phyloP scores from a whole-genome alignment of 164 flowering plant species.

The Piper longum region DNA sequence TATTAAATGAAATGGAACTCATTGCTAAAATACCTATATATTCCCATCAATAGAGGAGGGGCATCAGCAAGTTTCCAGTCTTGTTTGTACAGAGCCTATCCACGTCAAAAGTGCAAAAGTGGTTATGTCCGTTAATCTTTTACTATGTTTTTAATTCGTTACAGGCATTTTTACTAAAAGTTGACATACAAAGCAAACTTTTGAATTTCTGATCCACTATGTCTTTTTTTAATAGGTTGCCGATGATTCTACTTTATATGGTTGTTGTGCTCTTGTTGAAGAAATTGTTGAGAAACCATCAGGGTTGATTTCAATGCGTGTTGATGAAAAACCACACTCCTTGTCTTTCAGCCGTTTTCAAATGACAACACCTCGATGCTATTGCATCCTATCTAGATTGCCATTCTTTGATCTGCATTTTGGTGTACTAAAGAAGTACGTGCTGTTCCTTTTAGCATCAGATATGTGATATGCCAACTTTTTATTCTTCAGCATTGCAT shows the following conservation, averaged over 20 bases:
- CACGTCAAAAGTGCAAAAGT: neutral
- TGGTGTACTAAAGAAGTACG: slow-evolving; percentile 76
- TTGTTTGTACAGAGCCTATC: neutral
- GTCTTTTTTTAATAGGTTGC: slow-evolving; percentile 48
- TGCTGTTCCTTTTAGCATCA: neutral
- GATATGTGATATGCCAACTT: neutral
- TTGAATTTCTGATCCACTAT: neutral
- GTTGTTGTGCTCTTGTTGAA: slow-evolving; percentile 90
- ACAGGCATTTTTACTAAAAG: neutral
- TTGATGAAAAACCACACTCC: slow-evolving; percentile 32
- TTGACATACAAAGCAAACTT: neutral
- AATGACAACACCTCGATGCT: slow-evolving; percentile 86
- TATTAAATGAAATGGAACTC: too few relatives aligned
- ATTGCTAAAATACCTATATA: neutral
- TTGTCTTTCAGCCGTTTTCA: slow-evolving; percentile 49
- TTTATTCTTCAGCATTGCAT: too few relatives aligned
- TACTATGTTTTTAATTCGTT: neutral
- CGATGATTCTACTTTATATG: slow-evolving; percentile 91
- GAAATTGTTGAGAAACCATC: slow-evolving; percentile 82
- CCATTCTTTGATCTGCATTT: slow-evolving; percentile 94
- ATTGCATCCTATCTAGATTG: slow-evolving; percentile 92
- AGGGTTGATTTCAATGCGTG: slow-evolving; percentile 65
- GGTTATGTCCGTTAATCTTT: neutral
- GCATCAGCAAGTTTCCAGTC: neutral
- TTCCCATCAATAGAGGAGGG: neutral